phyloP scores from a whole-genome alignment of 345 rosid genomes.

The Kernera saxatilis region DNA sequence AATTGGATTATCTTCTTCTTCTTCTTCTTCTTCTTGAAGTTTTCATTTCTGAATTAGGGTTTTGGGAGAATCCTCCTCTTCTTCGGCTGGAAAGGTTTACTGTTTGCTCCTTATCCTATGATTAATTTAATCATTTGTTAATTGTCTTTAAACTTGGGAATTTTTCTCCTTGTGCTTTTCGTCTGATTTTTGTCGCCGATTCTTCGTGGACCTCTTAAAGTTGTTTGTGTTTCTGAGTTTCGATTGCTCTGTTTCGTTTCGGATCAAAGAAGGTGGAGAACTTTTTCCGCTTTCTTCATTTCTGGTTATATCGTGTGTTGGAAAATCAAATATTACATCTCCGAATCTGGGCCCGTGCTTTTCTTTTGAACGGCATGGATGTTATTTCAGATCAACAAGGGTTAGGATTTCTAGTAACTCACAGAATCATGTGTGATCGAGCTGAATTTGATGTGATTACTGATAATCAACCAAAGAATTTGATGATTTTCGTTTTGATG shows the following conservation, averaged over 20 bases:
- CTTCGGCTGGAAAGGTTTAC: constrained; percentile 3
- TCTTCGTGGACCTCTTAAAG: not conserved
- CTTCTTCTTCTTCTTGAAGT: not conserved
- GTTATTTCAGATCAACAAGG: constrained; percentile 1
- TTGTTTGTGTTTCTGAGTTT: not conserved
- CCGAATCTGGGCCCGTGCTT: not conserved
- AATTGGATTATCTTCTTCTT: not conserved
- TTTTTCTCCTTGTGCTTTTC: not conserved
- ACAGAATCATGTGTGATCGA: not conserved
- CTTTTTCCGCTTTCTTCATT: not conserved
- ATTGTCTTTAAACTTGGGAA: not conserved
- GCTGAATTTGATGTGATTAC: not conserved
- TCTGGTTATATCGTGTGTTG: not conserved
- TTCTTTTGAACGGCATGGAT: not conserved
- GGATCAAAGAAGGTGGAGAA: not conserved
- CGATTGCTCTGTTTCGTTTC: constrained; percentile 3
- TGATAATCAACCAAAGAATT: not conserved
- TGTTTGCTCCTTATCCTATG: not conserved
- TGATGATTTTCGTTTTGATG: not conserved
- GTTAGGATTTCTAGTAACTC: not conserved
- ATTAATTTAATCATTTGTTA: not conserved
- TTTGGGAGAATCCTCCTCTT: constrained; percentile 16
- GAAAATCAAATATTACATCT: not conserved
- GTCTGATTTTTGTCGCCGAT: not conserved
- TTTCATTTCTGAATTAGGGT: constrained; percentile 12